phyloP scores from a whole-genome alignment of 257 asterid species.

The Lycium barbarum region DNA sequence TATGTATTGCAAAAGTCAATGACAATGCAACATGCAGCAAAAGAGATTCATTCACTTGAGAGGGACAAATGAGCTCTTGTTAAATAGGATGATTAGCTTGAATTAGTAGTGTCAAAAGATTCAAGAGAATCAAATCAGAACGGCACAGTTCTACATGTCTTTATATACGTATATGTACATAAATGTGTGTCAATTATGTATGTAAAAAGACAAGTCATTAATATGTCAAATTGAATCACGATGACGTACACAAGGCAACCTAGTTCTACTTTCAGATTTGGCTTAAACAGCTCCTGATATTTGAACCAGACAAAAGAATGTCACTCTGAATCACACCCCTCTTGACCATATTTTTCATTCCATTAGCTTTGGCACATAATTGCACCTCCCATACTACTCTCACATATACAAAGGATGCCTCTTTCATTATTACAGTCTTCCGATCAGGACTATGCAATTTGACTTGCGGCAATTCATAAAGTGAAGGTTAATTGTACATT shows the following conservation, averaged over 20 bases:
- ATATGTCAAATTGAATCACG: background rate
- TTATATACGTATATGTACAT: background rate
- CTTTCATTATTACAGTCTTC: background rate
- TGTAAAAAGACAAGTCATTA: background rate
- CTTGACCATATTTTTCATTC: background rate
- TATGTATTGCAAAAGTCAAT: background rate
- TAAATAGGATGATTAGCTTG: background rate
- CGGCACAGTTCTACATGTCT: background rate
- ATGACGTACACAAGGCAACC: background rate
- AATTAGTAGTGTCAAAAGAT: background rate
- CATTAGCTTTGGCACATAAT: background rate
- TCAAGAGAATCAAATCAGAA: slow-evolving; percentile 8
- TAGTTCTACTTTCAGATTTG: background rate
- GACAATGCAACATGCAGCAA: background rate
- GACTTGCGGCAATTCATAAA: background rate
- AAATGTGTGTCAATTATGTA: background rate
- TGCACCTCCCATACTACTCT: background rate
- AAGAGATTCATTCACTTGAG: background rate
- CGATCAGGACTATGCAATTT: background rate
- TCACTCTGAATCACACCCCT: slow-evolving; percentile 10
- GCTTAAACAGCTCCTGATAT: background rate
- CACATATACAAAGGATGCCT: background rate
- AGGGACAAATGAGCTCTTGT: background rate
- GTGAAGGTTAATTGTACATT: background rate
- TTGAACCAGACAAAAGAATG: slow-evolving; percentile 11